Percentiles rank a stretch among this genome's conserved stretches.
Conservation (phyloP, 1,139 yeast genomes). For the Sugiyamaella xylanicola region DNA sequence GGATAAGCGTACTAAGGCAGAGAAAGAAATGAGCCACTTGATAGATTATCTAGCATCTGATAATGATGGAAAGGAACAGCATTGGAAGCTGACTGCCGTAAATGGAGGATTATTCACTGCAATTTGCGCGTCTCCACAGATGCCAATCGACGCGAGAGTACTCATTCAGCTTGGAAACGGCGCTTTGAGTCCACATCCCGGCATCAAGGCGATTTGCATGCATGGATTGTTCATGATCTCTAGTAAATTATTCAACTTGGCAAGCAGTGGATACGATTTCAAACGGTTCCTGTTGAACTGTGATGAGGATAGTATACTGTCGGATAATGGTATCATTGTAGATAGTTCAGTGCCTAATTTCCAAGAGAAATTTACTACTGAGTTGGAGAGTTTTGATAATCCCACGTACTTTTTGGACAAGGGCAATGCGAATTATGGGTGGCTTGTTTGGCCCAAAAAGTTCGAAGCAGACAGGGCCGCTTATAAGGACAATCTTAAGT, state of each 20-base stretch:
- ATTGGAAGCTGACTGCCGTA: slow-evolving; percentile 71
- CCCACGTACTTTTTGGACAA: slow-evolving; percentile 40
- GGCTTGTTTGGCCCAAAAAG: slow-evolving; percentile 75
- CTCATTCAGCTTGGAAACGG: slow-evolving; percentile 54
- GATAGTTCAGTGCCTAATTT: slow-evolving; percentile 49
- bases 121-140: slow-evolving; percentile 36
- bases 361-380: slow-evolving; percentile 51
- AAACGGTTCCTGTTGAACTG: slow-evolving; percentile 29
- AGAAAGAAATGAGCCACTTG: slow-evolving; percentile 25
- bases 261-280: slow-evolving; percentile 55
- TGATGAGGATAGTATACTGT: slow-evolving; percentile 46
- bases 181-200: slow-evolving; percentile 72
- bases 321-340: slow-evolving; percentile 47
- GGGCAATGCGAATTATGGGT: slow-evolving; percentile 58
- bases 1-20: slow-evolving; percentile 44
- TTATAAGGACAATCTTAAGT: slow-evolving; percentile 39
- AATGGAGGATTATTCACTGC: slow-evolving; percentile 44
- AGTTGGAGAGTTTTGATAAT: slow-evolving; percentile 50
- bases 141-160: slow-evolving; percentile 49
- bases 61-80: slow-evolving; percentile 37
- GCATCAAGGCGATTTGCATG: slow-evolving; percentile 62
- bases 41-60: slow-evolving; percentile 23
- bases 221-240: slow-evolving; percentile 63
- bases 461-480: slow-evolving; percentile 52
- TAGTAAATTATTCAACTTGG: slow-evolving; percentile 55